Evolutionary conservation across 2,329 filamentous ascomycete genomes (phyloP).

Genomic region (Cladophialophora yegresii): DNA sequence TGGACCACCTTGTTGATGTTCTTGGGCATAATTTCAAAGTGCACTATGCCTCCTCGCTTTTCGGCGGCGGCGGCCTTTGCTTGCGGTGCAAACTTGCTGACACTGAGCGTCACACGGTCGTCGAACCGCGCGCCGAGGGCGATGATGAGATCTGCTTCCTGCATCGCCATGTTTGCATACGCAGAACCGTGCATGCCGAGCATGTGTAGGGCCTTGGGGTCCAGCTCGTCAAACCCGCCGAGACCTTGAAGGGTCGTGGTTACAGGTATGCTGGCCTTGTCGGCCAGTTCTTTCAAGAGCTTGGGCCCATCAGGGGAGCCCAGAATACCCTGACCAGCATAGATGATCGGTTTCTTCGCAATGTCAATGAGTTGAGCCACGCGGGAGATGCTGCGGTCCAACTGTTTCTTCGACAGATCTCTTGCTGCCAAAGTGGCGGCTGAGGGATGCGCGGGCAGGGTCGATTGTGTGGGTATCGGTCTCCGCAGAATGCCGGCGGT

Average conservation of each 20-base stretch:
- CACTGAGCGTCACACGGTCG: conserved; percentile 82
- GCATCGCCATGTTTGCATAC: conserved; percentile 97
- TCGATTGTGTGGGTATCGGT: conserved; percentile 76
- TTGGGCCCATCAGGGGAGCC: conserved; percentile 75
- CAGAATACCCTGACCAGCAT: conserved; percentile 88
- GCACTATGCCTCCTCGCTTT: conserved; percentile 87
- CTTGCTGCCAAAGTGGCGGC: conserved; percentile 81
- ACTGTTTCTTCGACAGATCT: conserved; percentile 70
- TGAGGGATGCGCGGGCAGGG: conserved; percentile 76
- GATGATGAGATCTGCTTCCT: conserved; percentile 93
- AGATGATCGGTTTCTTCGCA: conserved; percentile 92
- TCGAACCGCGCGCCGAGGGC: conserved; percentile 93
- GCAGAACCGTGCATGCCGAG: conserved; percentile 97
- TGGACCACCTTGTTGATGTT: conserved; percentile 99
- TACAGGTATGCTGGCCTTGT: conserved; percentile 89
- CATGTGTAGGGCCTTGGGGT: conserved; percentile 96
- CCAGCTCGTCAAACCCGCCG: conserved; percentile 87
- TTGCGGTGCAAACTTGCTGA: conserved; percentile 83
- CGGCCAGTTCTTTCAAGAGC: conserved; percentile 79
- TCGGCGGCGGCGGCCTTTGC: conserved; percentile 83
- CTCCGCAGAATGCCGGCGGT: conserved; percentile 80
- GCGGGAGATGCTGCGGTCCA: conserved; percentile 71
- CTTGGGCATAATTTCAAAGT: conserved; percentile 99
- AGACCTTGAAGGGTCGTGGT: conserved; percentile 94
- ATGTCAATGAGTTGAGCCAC: conserved; percentile 82